phyloP scores from a whole-genome alignment of 2,329 filamentous ascomycete genomes.

The Beauveria scarabaeidicola region DNA sequence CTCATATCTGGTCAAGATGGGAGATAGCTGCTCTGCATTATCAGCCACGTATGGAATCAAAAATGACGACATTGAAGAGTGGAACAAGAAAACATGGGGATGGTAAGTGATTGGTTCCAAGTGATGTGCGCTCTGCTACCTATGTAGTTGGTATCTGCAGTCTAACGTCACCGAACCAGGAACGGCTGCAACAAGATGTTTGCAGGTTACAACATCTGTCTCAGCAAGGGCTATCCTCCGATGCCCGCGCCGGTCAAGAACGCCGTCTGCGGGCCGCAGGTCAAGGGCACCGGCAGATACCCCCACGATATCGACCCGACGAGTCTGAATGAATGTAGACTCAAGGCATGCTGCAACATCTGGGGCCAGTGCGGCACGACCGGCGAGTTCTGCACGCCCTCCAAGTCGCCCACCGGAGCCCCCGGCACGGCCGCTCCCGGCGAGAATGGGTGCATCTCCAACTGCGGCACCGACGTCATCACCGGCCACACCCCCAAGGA shows the following conservation, averaged over 20 bases:
- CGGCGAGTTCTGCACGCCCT: slow-evolving; percentile 27
- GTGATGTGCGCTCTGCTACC: not conserved
- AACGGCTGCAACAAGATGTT: not conserved
- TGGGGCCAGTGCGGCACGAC: slow-evolving; percentile 36
- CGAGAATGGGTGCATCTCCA: slow-evolving; percentile 22
- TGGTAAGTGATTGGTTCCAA: slow-evolving; percentile 19
- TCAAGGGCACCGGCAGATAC: slow-evolving; percentile 15
- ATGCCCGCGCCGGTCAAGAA: slow-evolving; percentile 20
- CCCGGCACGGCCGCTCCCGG: slow-evolving; percentile 28
- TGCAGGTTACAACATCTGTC: slow-evolving; percentile 18
- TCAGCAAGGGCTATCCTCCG: slow-evolving; percentile 21
- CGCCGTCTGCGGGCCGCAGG: slow-evolving; percentile 23
- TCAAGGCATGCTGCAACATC: slow-evolving; percentile 25
- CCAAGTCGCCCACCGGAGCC: slow-evolving; percentile 20
- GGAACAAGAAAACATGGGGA: slow-evolving; percentile 24
- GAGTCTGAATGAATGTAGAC: slow-evolving; percentile 21
- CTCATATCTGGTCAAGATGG: slow-evolving; percentile 23
- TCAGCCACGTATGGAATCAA: slow-evolving; percentile 23
- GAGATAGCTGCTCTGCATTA: slow-evolving; percentile 29
- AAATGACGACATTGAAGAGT: slow-evolving; percentile 22
- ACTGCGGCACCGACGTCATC: slow-evolving; percentile 20
- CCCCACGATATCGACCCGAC: slow-evolving; percentile 13
- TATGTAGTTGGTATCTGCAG: not conserved
- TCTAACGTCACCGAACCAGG: not conserved
- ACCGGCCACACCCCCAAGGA: slow-evolving; percentile 11